Conservation (phyloP, 106 monocot species). For the Dactylorhiza incarnata region DNA sequence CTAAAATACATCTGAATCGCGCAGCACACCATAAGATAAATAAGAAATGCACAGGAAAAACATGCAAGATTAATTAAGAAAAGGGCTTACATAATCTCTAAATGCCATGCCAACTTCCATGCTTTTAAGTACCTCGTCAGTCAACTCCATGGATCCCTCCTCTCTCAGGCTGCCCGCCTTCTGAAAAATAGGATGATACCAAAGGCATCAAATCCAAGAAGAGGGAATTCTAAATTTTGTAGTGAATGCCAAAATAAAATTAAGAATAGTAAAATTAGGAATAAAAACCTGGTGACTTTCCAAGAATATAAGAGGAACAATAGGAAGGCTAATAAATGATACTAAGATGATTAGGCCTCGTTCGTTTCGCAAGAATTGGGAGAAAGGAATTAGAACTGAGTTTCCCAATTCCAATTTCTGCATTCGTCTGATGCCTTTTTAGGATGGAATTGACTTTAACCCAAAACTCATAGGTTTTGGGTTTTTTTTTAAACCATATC, state of each 20-base stretch:
- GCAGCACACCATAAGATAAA: not conserved
- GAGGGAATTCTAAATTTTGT: not conserved
- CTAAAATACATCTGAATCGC: not conserved
- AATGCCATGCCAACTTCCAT: slow-evolving; percentile 99
- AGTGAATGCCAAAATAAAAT: not conserved
- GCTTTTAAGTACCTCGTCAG: slow-evolving; percentile 84
- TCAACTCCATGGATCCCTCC: slow-evolving; percentile 63
- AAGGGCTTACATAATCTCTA: slow-evolving; percentile 69
- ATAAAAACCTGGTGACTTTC: not conserved
- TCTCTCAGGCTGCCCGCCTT: slow-evolving; percentile 23
- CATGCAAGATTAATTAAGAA: not conserved
- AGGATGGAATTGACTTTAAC: too few relatives aligned
- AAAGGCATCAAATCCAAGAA: not conserved
- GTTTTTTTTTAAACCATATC: too few relatives aligned
- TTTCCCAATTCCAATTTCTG: not conserved
- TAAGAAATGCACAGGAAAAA: not conserved
- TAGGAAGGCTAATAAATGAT: not conserved
- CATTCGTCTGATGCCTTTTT: too few relatives aligned
- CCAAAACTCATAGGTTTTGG: too few relatives aligned
- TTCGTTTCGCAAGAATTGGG: too few relatives aligned
- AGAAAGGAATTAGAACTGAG: too few relatives aligned
- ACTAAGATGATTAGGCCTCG: not conserved
- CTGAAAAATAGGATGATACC: not conserved
- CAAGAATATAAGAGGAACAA: not conserved
- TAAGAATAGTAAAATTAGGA: not conserved